These are phyloP conservation scores for Fomitiporia mediterranea DNA, from an alignment of 1,284 basidiomycete species.

Conservation along the genomic window DNA sequence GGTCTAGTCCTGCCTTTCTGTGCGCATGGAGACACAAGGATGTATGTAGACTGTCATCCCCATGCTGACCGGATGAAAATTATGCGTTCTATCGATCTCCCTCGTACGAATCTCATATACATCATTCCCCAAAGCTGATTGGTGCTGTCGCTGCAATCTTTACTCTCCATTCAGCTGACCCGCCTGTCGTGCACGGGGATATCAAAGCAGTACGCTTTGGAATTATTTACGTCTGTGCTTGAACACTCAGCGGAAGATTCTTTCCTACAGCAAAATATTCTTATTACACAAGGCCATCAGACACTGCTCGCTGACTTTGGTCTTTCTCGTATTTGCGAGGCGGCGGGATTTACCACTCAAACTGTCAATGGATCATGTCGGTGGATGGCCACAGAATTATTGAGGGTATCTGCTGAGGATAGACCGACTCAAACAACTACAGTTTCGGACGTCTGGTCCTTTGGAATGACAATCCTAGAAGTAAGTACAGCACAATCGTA, in stretches of 20 bases:
- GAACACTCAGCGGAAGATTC: background rate
- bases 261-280: constrained; percentile 13
- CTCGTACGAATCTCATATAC: too few relatives aligned
- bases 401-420: background rate
- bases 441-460: constrained; percentile 9
- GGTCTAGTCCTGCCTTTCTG: constrained; percentile 2
- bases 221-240: background rate
- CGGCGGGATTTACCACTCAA: background rate
- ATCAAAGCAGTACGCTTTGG: background rate
- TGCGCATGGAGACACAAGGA: background rate
- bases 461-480: constrained; percentile 10
- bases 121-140: background rate
- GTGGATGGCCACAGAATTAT: background rate
- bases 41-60: background rate
- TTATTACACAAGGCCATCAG: background rate
- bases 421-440: background rate
- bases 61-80: background rate
- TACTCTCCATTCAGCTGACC: background rate
- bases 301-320: constrained; percentile 11
- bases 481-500: background rate
- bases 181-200: constrained; percentile 2
- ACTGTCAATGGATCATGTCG: background rate
- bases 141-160: background rate
- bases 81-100: background rate
- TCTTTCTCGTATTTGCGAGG: constrained; percentile 5